phyloP scores from a whole-genome alignment of 176 grass and related monocot species.

The Tuctoria greenei region DNA sequence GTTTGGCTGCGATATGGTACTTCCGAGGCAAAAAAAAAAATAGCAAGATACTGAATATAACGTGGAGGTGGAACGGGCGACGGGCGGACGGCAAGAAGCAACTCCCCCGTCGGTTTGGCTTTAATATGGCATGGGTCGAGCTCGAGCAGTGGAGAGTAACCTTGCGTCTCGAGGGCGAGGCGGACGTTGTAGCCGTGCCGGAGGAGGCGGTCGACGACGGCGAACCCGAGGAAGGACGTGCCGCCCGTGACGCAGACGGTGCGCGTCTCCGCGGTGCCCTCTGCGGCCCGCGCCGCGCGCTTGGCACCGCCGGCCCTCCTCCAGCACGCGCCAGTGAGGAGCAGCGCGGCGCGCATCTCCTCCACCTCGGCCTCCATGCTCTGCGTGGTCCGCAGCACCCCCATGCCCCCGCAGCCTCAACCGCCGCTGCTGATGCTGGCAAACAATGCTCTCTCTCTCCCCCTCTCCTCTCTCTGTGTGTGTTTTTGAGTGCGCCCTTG shows the following conservation, averaged over 20 bases:
- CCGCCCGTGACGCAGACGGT: slow-evolving; percentile 86
- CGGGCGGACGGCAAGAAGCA: no score
- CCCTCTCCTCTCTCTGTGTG: neutral
- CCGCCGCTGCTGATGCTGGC: no score
- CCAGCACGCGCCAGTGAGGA: slow-evolving; percentile 24
- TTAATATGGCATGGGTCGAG: no score
- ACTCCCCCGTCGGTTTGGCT: no score
- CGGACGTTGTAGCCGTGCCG: slow-evolving; percentile 75
- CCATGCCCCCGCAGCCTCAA: slow-evolving; percentile 47
- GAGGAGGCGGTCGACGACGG: slow-evolving; percentile 84
- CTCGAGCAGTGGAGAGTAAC: no score
- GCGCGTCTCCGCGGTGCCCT: slow-evolving; percentile 35
- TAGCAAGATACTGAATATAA: no score
- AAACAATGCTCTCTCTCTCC: no score
- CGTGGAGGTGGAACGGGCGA: no score
- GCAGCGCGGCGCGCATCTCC: slow-evolving; percentile 74
- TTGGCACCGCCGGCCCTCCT: slow-evolving; percentile 37
- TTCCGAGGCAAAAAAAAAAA: no score
- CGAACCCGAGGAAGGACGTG: slow-evolving; percentile 82
- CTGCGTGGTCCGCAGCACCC: slow-evolving; percentile 82
- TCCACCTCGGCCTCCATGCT: slow-evolving; percentile 91
- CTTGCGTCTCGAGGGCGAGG: slow-evolving; percentile 89
- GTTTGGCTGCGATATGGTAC: neutral
- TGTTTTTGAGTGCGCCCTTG: no score
- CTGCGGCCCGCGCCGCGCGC: slow-evolving; percentile 32